Evolutionary conservation across 1,284 basidiomycete genomes (phyloP), one percentile per base, ranked within the genome.

Genomic region (Apiotrichum mycotoxinovorans): DNA sequence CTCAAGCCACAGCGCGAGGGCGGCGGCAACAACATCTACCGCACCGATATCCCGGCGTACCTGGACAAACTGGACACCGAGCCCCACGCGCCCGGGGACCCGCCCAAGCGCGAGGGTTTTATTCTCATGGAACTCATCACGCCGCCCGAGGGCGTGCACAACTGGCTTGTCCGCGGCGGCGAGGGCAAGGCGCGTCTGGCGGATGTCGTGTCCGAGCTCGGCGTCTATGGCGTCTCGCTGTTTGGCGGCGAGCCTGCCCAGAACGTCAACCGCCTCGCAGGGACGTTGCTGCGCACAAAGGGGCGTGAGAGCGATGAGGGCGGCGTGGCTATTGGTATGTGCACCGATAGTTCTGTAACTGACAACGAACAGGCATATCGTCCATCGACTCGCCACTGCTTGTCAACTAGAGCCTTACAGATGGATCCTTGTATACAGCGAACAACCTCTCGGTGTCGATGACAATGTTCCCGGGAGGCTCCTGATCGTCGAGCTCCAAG

Each of bases 1-100:
- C 82, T 98, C 49, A 98, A 98, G 74, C 95, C 95, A 0, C 94
- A 98, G 75, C 83, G 94, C 20, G 91, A 98, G 79, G 95, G 96
- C 5, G 95, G 96, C 0, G 95, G 95, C 3, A 96, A 98, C 74
- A 98, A 98, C 70, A 84, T 98, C 25, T 98, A 98, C 79, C 87
- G 89, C 52, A 76, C 79, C 4, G 85, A 88, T 50, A 97, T 98
- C 53, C 89, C 88, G 0, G 65, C 79, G 0, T 92, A 92, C 74
- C 80, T 97, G 3, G 82, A 85, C 8, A 68, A 72, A 1, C 80
- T 96, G 0, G 52, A 48, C 11, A 76, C 79, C 44, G 80, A 84
- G 26, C 52, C 56, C n/a, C 14, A 25, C 11, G 41, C 45, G 23
- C 44, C 56, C 2, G 67, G 66, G 2, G 65, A 66, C 34, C 64